Evolutionary conservation across 176 grass and related monocot species (phyloP), one percentile per base, ranked within the genome.

Genomic region (Paspalum vaginatum): DNA sequence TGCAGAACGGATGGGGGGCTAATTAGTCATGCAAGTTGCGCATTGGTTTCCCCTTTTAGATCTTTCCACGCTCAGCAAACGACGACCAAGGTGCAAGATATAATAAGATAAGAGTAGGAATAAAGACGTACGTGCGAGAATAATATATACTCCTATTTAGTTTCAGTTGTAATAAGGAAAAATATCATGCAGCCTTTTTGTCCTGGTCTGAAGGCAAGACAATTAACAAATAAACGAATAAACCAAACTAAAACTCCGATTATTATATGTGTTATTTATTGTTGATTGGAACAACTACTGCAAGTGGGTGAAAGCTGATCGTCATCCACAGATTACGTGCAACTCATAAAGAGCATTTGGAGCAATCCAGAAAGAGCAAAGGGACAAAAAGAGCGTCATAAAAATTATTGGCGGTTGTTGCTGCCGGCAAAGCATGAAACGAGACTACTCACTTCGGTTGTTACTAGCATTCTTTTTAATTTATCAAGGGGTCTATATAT

Each of bases 331-430:
- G 41, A 39, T 86, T 59, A 75, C 61, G 70, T 75, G 42, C 78
- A 67, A 65, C 22, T 41, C 69, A n/a, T 42, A n/a, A n/a, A n/a
- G n/a, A n/a, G n/a, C n/a, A 32, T 32, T 32, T 32, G 1, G 32
- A 32, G 13, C 48, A 8, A 8, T 18, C 21, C 27, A 22, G 11
- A 50, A 21, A 61, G 78, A 65, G 11, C 26, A 68, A 80, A 66
- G 22, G 48, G 15, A 74, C 26, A 74, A 74, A 75, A 47, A 18
- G 22, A 55, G 18, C 9, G 6, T 20, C 65, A 46, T 14, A 68
- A 65, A 73, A 63, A 58, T 60, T 84, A 22, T 60, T 60, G 53
- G 26, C 27, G 18, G 68, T 80, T 85, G 68, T 65, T 85, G 49
- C 26, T 80, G 13, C 21, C 6, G 18, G 46, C 15, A 74, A 46